Conservation (phyloP, 441 rosid genomes). For the Viola pubescens region DNA sequence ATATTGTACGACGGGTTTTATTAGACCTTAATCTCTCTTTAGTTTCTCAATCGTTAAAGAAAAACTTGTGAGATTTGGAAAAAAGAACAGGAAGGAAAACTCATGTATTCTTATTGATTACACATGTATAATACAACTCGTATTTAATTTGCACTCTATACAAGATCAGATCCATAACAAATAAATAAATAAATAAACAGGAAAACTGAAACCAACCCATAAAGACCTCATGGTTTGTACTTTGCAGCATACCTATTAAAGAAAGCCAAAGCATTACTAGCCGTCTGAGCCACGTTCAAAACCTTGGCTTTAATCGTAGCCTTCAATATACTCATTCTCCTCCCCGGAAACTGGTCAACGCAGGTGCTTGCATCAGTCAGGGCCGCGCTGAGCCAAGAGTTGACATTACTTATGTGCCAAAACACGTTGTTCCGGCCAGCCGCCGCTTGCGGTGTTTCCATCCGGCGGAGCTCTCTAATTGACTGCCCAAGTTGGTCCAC, state of each 20-base stretch:
- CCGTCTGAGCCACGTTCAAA: conserved; percentile 60
- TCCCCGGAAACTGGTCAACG: conserved; percentile 42
- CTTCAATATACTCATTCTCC: conserved; percentile 48
- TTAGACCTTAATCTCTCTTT: neutral
- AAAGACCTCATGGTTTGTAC: conserved; percentile 22
- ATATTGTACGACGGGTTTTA: neutral
- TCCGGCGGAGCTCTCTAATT: conserved; percentile 36
- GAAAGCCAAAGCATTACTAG: conserved; percentile 71
- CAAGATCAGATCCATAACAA: neutral
- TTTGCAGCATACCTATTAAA: conserved; percentile 51
- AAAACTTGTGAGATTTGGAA: neutral
- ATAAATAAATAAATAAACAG: neutral
- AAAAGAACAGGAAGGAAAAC: neutral
- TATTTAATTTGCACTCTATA: neutral
- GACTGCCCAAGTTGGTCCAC: conserved; percentile 53
- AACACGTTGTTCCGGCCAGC: conserved; percentile 15
- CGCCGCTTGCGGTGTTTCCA: conserved; percentile 8
- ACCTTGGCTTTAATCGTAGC: conserved; percentile 68
- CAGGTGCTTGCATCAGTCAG: conserved; percentile 59
- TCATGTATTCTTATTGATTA: neutral
- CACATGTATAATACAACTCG: neutral
- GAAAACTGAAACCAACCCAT: neutral
- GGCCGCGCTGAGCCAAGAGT: conserved; percentile 71
- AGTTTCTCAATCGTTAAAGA: neutral
- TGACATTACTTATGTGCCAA: conserved; percentile 55